Conservation (phyloP, 1,139 yeast species). For the Candida tetrigidarum region DNA sequence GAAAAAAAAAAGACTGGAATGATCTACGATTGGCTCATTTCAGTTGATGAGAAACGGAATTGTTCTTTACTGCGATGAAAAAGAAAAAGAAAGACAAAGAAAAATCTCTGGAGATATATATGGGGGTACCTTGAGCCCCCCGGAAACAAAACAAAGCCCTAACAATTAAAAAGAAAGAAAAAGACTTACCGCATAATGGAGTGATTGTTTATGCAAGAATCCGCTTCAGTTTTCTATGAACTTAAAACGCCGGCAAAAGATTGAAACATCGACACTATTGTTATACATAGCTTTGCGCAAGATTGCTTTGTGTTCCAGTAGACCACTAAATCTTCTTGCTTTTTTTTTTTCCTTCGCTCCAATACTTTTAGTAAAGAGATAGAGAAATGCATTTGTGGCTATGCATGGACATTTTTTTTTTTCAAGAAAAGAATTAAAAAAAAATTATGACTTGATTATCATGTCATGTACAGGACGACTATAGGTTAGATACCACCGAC, state of each 20-base stretch:
- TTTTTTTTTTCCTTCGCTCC: neutral
- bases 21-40: too few species aligned
- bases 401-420: neutral
- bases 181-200: neutral
- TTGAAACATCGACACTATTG: neutral
- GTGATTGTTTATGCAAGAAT: slow-evolving; percentile 4
- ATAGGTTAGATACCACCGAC: too few species aligned
- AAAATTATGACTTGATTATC: too few species aligned
- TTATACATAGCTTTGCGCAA: neutral
- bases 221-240: neutral
- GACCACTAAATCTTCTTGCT: neutral
- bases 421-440: too few species aligned
- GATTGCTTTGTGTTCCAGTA: neutral
- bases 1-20: neutral
- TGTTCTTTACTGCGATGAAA: neutral
- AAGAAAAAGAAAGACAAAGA: neutral
- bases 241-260: neutral
- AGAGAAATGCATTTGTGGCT: neutral
- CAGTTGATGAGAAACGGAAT: neutral
- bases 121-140: neutral
- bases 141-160: neutral
- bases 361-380: neutral
- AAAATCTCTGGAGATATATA: too few species aligned
- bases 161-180: neutral
- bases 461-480: too few species aligned